phyloP scores from a whole-genome alignment of 352 stramenopile genomes.

The Phytophthora sp. region DNA sequence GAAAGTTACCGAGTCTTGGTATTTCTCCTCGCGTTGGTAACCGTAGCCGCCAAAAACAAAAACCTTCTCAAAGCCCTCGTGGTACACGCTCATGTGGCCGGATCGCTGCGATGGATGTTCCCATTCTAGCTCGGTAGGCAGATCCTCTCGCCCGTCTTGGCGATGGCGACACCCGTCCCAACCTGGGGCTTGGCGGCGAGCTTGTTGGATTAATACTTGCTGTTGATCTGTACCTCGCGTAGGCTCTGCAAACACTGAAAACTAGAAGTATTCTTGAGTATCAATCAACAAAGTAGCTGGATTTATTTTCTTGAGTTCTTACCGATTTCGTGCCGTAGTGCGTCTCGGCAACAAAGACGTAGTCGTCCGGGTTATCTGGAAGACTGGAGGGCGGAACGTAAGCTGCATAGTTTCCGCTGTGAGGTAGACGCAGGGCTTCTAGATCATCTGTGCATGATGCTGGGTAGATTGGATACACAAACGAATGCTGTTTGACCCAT shows the following conservation, averaged over 20 bases:
- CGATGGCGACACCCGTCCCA: slow-evolving; percentile 96
- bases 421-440: slow-evolving; percentile 46
- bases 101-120: slow-evolving; percentile 85
- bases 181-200: slow-evolving; percentile 88
- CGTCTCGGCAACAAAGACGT: slow-evolving; percentile 73
- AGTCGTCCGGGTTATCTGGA: slow-evolving; percentile 47
- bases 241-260: slow-evolving; percentile 90
- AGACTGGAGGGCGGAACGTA: slow-evolving; percentile 44
- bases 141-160: slow-evolving; percentile 65
- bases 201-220: slow-evolving; percentile 89
- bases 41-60: slow-evolving; percentile 92
- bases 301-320: slow-evolving; percentile 7
- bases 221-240: slow-evolving; percentile 75
- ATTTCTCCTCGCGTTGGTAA: slow-evolving; percentile 74
- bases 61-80: slow-evolving; percentile 63
- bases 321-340: slow-evolving; percentile 80
- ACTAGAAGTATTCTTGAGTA: slow-evolving; percentile 45
- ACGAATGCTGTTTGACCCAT: slow-evolving; percentile 91
- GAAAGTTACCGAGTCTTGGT: slow-evolving; percentile 64
- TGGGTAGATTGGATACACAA: slow-evolving; percentile 93
- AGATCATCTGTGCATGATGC: slow-evolving; percentile 93
- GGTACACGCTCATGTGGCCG: slow-evolving; percentile 88
- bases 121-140: slow-evolving; percentile 80
- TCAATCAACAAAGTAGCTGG: not conserved
- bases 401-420: slow-evolving; percentile 77